phyloP scores from a whole-genome alignment of 2,329 filamentous ascomycete genomes.

The Alternaria panax region DNA sequence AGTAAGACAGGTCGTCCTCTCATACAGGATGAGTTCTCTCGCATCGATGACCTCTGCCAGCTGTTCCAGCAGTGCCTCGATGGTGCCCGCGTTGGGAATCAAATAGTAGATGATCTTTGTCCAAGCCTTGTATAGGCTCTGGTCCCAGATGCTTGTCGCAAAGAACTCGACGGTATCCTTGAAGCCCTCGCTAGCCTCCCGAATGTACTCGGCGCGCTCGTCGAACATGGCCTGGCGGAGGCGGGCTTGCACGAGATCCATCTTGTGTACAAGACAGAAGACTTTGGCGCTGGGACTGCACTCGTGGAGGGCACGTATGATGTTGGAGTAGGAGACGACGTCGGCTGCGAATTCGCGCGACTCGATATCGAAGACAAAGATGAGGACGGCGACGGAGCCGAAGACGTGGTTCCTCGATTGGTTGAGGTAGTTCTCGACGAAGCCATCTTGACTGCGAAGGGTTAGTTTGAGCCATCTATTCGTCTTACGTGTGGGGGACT shows the following conservation, averaged over 20 bases:
- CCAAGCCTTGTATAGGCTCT: constrained; percentile 98
- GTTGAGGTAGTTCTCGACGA: constrained; percentile 97
- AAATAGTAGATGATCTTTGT: constrained; percentile 97
- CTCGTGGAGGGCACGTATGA: constrained; percentile 87
- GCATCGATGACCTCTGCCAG: constrained; percentile 88
- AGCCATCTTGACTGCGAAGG: constrained; percentile 81
- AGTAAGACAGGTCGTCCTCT: constrained; percentile 93
- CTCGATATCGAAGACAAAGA: constrained; percentile 99
- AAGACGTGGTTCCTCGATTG: constrained; percentile 97
- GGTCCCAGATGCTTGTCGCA: constrained; percentile 97
- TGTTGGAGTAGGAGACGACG: constrained; percentile 87
- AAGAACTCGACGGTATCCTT: constrained; percentile 77
- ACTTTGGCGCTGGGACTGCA: constrained; percentile 82
- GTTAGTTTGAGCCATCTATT: constrained; percentile 16
- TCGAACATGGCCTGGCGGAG: constrained; percentile 84
- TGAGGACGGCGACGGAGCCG: constrained; percentile 92
- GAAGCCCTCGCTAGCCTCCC: constrained; percentile 75
- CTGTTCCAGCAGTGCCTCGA: constrained; percentile 83
- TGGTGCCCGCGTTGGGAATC: constrained; percentile 89
- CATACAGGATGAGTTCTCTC: constrained; percentile 92
- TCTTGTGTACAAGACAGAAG: constrained; percentile 97
- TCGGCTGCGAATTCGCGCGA: constrained; percentile 93
- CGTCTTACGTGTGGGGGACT: constrained; percentile 34
- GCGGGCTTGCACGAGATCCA: constrained; percentile 88
- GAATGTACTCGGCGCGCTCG: constrained; percentile 79